These are phyloP conservation scores for Apiotrichum akiyoshidainum DNA, from an alignment of 1,284 basidiomycete genomes.

Conservation along the genomic window DNA sequence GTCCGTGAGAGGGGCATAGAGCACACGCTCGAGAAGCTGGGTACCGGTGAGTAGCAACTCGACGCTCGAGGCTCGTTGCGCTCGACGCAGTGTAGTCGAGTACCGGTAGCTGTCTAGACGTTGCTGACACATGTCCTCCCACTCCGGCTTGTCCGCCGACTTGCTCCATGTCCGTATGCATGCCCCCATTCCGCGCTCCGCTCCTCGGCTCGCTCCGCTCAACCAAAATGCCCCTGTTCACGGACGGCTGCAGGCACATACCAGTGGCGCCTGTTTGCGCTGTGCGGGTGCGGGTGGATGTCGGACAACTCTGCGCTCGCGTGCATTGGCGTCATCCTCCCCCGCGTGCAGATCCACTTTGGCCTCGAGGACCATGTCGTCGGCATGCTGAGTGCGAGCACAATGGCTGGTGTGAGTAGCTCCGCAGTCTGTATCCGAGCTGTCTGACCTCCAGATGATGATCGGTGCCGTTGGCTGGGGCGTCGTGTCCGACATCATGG, in stretches of 20 bases:
- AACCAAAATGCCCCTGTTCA: not conserved
- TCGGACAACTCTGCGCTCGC: conserved; percentile 50
- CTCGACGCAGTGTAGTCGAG: too few relatives aligned
- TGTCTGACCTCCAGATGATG: conserved; percentile 78
- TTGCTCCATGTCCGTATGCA: too few relatives aligned
- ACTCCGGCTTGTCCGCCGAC: too few relatives aligned
- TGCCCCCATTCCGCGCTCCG: too few relatives aligned
- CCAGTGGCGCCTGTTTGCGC: conserved; percentile 28
- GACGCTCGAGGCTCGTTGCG: too few relatives aligned
- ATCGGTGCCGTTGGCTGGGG: conserved; percentile 90
- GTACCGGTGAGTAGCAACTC: too few relatives aligned
- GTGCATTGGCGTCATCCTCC: conserved; percentile 74
- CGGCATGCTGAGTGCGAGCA: conserved; percentile 34
- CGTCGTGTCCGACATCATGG: conserved; percentile 77
- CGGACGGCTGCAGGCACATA: conserved; percentile 27
- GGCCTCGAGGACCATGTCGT: conserved; percentile 46
- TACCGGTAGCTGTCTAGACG: too few relatives aligned
- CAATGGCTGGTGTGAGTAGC: conserved; percentile 57
- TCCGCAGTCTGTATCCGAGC: too few relatives aligned
- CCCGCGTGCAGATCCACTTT: conserved; percentile 84
- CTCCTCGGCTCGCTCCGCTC: not conserved
- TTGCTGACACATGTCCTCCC: too few relatives aligned
- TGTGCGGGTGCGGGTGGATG: conserved; percentile 78
- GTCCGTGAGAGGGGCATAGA: conserved; percentile 64
- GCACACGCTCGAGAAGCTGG: conserved; percentile 76